These are phyloP conservation scores for Cladophialophora yegresii DNA, from an alignment of 2,329 filamentous ascomycete species.

Conservation along the genomic window DNA sequence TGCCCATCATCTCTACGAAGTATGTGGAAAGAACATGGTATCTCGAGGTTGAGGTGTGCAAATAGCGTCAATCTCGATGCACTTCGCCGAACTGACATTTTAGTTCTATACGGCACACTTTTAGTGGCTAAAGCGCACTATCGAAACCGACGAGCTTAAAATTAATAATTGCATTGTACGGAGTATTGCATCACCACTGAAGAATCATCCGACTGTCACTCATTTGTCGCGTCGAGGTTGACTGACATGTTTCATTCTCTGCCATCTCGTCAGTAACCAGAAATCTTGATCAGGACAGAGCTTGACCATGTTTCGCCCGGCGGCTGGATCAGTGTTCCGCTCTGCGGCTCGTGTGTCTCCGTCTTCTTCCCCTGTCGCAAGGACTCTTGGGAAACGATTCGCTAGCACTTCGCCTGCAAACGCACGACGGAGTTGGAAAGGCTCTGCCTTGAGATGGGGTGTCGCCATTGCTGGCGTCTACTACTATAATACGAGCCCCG, in stretches of 20 bases:
- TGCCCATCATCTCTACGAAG: background rate
- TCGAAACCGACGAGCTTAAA: conserved; percentile 11
- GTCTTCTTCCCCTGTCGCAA: conserved; percentile 22
- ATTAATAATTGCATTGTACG: conserved; percentile 12
- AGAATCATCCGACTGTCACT: conserved; percentile 2
- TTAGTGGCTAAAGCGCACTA: background rate
- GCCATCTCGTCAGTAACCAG: conserved; percentile 1
- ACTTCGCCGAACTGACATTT: background rate
- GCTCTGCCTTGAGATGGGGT: conserved; percentile 70
- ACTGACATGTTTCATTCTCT: conserved; percentile 10
- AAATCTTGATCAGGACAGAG: background rate
- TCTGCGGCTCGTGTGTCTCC: conserved; percentile 30
- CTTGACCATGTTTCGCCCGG: conserved; percentile 55
- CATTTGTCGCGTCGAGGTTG: conserved; percentile 5
- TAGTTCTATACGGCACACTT: background rate
- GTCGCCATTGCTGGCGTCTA: conserved; percentile 77
- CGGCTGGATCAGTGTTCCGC: conserved; percentile 50
- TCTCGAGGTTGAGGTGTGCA: background rate
- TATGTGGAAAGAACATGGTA: background rate
- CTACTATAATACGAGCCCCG: conserved; percentile 87
- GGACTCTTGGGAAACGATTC: conserved; percentile 46
- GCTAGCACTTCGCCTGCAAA: conserved; percentile 62
- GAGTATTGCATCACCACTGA: conserved; percentile 21
- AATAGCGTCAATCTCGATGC: background rate
- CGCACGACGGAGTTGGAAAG: conserved; percentile 79